Evolutionary conservation across 306 rosid species (phyloP), one percentile per base, ranked within the genome.

Genomic region (Rubus parviflorus): DNA sequence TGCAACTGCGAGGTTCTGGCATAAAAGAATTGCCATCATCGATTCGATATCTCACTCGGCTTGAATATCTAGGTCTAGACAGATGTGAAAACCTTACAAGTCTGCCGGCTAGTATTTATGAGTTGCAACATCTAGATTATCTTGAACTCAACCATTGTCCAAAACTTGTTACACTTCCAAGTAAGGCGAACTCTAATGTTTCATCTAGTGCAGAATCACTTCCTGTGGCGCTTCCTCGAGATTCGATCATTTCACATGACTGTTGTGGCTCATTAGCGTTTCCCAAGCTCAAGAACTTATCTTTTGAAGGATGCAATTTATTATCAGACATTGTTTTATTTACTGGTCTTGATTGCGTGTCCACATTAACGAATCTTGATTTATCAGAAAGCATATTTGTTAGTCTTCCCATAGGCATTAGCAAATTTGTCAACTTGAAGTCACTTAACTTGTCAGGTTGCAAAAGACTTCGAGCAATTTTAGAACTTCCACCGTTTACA

Each of bases 31-130:
- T 66, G 51, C 72, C 72, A 19, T 42, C 37, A 10, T 41, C 72
- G 9, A 67, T 67, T 42, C 3, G 37, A n/a, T 2, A 66, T 20
- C 35, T 67, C 16, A 42, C 17, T 67, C 3, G 0, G 15, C 16
- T 66, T 19, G 0, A 0, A 7, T 0, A 0, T 0, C 1, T 70
- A 3, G 0, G 0, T 0, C 3, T 48, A 9, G 0, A 1, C 0
- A 38, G 45, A 30, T 48, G 74, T 70, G 4, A 1, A 49, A 49
- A 49, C 17, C 1, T 25, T 0, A 10, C 8, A 16, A 48, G 38
- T 49, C 5, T 70, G 23, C 74, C 74, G 3, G 6, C 2, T 5
- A 70, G 74, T 9, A 70, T 70, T 15, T 70, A 25, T 30, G 46
- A 3, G 60, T 37, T 70, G 30, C 43, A 3, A 1, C 0, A 10